Conservation (phyloP, 306 rosid species). For the Inga leiocalycina region DNA sequence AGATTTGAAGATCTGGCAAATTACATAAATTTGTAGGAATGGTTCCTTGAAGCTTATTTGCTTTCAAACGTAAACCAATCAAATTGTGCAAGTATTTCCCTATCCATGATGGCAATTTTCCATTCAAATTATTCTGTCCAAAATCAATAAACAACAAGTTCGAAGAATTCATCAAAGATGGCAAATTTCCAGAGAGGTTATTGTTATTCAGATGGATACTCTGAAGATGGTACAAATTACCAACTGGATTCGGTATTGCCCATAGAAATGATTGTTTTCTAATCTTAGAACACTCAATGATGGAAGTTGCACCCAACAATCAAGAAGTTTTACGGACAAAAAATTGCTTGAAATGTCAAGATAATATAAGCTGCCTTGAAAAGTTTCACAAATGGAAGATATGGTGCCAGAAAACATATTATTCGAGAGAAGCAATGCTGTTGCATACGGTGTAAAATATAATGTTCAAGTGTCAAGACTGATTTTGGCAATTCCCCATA, state of each 20-base stretch:
- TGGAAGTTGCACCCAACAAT: too few species aligned
- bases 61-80: neutral
- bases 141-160: neutral
- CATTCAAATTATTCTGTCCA: neutral
- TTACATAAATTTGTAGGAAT: neutral
- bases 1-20: neutral
- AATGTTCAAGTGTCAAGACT: too few species aligned
- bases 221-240: neutral
- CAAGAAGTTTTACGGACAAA: neutral
- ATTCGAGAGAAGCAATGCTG: neutral
- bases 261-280: neutral
- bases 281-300: neutral
- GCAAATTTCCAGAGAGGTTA: neutral
- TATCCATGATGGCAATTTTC: neutral
- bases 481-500: constrained; percentile 3
- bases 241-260: neutral
- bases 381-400: neutral
- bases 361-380: neutral
- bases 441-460: neutral
- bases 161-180: neutral
- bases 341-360: neutral
- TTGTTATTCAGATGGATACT: neutral
- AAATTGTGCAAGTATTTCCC: neutral
- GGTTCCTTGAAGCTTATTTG: too few species aligned
- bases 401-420: neutral